Evolutionary conservation across 2,329 filamentous ascomycete genomes (phyloP), one percentile per base, ranked within the genome.

Genomic region (Nemania sp.): DNA sequence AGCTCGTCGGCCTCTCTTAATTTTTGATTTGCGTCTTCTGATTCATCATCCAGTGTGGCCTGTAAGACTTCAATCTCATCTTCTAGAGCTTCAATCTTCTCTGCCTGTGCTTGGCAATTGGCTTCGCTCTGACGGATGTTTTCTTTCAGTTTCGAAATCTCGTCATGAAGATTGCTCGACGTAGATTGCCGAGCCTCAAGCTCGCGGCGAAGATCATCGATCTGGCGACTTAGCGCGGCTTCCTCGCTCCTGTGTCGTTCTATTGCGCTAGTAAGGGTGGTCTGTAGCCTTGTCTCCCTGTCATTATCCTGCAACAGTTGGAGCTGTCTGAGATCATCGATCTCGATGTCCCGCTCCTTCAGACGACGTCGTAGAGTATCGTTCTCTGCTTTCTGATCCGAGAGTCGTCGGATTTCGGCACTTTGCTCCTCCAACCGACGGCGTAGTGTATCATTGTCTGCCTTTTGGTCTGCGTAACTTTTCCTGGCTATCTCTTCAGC

Each of bases 11-110:
- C 80, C 52, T 80, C 79, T 58, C 80, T 75, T 10, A 86, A 75
- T 52, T 85, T 83, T 45, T 83, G 79, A 18, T 82, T 86, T 5
- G 86, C 85, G 66, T 87, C 86, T 70, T 90, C 87, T 51, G 86
- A 86, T 76, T 91, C 90, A 67, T 90, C 87, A 57, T 92, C 89
- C 51, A 90, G 79, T 43, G 85, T 87, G 24, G 85, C 83, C 77
- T 93, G 91, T 15, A 94, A 80, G 29, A 93, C 87, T 61, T 93
- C 89, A n/a, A 93, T 84, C 76, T 94, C 92, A 71, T 94, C 92
- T 76, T 94, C 91, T 22, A 94, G 78, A 7, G 86, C 85, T 65
- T 91, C 87, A 1, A 90, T 83, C 77, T 89, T 93, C 71, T 92
- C 90, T 56, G 84, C 83, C 67, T 92, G 84, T 0, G 84, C 77